Evolutionary conservation across 352 stramenopile species (phyloP).

Genomic region (Pythium monospermum): DNA sequence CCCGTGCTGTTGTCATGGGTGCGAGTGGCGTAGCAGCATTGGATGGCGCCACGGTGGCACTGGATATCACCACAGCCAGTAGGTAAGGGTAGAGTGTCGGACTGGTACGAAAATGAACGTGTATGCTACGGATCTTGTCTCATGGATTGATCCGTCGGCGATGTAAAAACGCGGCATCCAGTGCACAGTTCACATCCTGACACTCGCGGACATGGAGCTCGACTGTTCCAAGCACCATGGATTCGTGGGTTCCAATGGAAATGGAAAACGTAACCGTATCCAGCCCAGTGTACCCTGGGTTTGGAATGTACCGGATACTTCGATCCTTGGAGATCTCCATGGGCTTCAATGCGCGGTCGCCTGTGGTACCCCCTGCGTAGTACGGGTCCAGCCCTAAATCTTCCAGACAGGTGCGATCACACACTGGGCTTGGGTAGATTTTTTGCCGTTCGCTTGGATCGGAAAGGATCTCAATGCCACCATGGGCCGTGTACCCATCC

Average conservation of each 20-base stretch:
- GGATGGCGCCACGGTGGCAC: no score
- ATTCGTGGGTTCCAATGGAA: slow-evolving; percentile 35
- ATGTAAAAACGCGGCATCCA: slow-evolving; percentile 14
- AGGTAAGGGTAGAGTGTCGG: no score
- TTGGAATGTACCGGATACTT: slow-evolving; percentile 54
- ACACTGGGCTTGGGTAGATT: slow-evolving; percentile 38
- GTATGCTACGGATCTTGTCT: no score
- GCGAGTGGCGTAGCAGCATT: no score
- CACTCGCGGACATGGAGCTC: slow-evolving; percentile 52
- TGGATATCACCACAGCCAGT: no score
- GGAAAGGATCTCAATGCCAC: slow-evolving; percentile 42
- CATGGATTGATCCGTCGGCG: slow-evolving; percentile 1
- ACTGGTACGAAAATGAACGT: no score
- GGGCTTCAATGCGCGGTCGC: slow-evolving; percentile 44
- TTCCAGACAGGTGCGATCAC: slow-evolving; percentile 39
- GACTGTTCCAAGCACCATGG: slow-evolving; percentile 43
- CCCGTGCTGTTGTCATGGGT: no score
- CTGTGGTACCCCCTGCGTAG: slow-evolving; percentile 38
- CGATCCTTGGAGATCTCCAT: slow-evolving; percentile 37
- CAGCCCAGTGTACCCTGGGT: slow-evolving; percentile 36
- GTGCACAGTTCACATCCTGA: slow-evolving; percentile 32
- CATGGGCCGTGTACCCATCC: slow-evolving; percentile 32
- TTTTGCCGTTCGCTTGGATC: slow-evolving; percentile 53
- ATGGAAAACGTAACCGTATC: slow-evolving; percentile 65
- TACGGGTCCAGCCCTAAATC: slow-evolving; percentile 50